phyloP scores from a whole-genome alignment of 306 rosid genomes.

The Quercus bicolor region DNA sequence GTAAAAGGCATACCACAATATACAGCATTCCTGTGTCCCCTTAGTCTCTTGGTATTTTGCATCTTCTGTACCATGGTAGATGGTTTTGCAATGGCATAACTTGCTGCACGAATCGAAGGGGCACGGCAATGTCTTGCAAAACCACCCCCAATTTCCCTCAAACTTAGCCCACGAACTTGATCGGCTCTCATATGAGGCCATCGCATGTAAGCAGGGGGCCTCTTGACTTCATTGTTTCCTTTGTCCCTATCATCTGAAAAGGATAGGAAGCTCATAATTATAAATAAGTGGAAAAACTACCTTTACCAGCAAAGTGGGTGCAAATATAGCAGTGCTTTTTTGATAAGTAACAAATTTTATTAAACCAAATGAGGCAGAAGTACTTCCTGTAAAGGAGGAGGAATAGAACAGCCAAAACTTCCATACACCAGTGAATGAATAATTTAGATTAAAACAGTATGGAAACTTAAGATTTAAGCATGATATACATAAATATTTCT shows the following conservation, averaged over 20 bases:
- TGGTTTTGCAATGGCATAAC: constrained; percentile 95
- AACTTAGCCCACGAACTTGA: constrained; percentile 85
- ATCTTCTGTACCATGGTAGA: constrained; percentile 93
- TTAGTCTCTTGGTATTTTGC: constrained; percentile 77
- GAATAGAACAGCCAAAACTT: background rate
- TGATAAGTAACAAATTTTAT: too few relatives aligned
- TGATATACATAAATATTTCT: background rate
- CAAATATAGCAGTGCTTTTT: background rate
- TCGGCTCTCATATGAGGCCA: constrained; percentile 99
- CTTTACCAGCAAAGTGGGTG: background rate
- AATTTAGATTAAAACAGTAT: background rate
- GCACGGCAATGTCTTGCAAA: constrained; percentile 92
- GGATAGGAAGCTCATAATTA: constrained; percentile 10
- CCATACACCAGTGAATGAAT: background rate
- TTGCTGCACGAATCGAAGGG: constrained; percentile 91
- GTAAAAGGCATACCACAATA: constrained; percentile 79
- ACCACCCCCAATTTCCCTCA: constrained; percentile 99
- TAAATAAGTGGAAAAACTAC: constrained; percentile 2
- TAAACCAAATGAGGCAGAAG: background rate
- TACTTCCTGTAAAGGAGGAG: background rate
- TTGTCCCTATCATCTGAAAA: constrained; percentile 61
- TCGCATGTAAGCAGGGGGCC: constrained; percentile 75
- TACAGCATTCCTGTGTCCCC: constrained; percentile 98
- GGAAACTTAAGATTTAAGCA: background rate
- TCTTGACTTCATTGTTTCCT: constrained; percentile 38